A percentile compares a stretch with the other conserved stretches of the same genome.
Evolutionary conservation across 2,329 filamentous ascomycete species (phyloP).

Genomic region (Phyllosticta paracitricarpa): DNA sequence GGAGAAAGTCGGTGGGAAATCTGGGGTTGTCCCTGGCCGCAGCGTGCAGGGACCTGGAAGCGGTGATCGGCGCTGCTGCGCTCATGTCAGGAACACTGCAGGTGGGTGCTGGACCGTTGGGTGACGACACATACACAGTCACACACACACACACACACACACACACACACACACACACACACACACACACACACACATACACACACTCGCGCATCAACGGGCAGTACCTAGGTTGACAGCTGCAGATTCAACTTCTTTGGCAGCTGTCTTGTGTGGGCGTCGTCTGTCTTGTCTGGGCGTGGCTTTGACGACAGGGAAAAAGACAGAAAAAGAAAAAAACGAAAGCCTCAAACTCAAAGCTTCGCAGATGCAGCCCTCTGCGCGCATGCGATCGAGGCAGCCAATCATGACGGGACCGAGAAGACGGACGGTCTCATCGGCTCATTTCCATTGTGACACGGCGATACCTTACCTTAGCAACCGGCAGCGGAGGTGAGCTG

Average conservation of each 20-base stretch:
- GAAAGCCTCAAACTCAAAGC: neutral
- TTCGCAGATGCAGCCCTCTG: neutral
- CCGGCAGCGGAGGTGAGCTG: neutral
- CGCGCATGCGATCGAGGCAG: neutral
- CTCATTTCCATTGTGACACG: neutral
- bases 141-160: no score
- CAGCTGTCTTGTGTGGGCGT: neutral
- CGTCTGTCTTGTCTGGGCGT: neutral
- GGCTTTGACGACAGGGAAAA: neutral
- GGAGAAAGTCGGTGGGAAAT: conserved; percentile 4
- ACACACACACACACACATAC: no score
- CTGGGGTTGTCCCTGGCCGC: conserved; percentile 5
- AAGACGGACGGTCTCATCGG: neutral
- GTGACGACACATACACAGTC: no score
- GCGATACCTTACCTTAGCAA: neutral
- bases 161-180: no score
- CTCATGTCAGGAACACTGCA: conserved; percentile 1
- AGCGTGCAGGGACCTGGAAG: neutral
- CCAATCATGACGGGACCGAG: neutral
- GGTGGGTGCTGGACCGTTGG: neutral
- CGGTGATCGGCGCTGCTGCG: neutral
- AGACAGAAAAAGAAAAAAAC: neutral
- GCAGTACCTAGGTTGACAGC: no score
- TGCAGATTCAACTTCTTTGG: no score
- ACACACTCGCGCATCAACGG: no score